Percentiles rank a stretch among this genome's conserved stretches.
phyloP scores from a whole-genome alignment of 1,139 yeast genomes.

The Nakaseomyces glabratus region DNA sequence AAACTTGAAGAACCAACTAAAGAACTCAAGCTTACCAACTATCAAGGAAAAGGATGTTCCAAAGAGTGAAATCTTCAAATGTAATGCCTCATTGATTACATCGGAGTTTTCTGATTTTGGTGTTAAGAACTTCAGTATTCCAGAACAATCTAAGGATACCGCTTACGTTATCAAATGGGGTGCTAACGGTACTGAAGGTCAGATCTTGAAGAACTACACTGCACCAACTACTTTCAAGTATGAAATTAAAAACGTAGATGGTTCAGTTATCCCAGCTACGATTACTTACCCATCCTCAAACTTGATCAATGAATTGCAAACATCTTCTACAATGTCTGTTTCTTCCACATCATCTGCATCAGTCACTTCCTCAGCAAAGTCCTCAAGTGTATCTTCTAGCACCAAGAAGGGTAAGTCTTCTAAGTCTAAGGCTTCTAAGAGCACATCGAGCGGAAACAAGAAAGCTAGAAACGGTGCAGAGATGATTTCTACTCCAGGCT shows the following conservation, averaged over 20 bases:
- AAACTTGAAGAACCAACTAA: conserved; percentile 45
- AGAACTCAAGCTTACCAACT: conserved; percentile 37
- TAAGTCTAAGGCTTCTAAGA: conserved; percentile 14
- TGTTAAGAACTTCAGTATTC: conserved; percentile 37
- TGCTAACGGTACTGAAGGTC: conserved; percentile 44
- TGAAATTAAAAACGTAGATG: conserved; percentile 42
- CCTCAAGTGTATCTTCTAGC: conserved; percentile 12
- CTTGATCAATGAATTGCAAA: conserved; percentile 35
- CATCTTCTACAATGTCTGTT: conserved; percentile 29
- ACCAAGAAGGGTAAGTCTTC: conserved; percentile 6
- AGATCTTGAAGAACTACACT: conserved; percentile 35
- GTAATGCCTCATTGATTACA: conserved; percentile 45
- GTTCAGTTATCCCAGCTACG: conserved; percentile 44
- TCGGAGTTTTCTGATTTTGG: conserved; percentile 33
- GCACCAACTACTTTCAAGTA: conserved; percentile 35
- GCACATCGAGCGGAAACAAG: not conserved
- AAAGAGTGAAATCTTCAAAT: conserved; percentile 36
- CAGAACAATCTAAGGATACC: conserved; percentile 37
- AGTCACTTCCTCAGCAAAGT: conserved; percentile 12
- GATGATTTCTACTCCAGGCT: conserved; percentile 7
- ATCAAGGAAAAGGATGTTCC: conserved; percentile 35
- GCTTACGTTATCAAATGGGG: conserved; percentile 41
- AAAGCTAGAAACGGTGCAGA: conserved; percentile 11
- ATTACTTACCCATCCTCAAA: conserved; percentile 41
- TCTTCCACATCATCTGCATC: conserved; percentile 25